phyloP scores from a whole-genome alignment of 208 protist species.

The Trypanosoma caninum region DNA sequence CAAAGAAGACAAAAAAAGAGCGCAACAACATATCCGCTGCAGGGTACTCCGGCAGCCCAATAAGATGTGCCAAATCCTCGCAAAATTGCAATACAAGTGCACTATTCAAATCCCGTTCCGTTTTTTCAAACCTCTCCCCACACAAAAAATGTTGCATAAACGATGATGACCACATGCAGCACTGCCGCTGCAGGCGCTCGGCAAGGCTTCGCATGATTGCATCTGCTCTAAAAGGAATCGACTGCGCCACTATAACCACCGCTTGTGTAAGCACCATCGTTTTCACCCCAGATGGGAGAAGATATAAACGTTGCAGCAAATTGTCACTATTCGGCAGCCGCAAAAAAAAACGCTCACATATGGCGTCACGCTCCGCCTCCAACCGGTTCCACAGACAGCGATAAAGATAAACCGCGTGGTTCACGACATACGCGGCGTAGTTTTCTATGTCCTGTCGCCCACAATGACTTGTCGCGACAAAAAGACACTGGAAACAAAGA shows the following conservation, averaged over 20 bases:
- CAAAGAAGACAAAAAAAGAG: slow-evolving; percentile 35
- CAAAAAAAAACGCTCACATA: slow-evolving; percentile 45
- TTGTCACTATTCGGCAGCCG: slow-evolving; percentile 39
- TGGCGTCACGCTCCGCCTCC: slow-evolving; percentile 34
- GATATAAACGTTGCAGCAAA: slow-evolving; percentile 36
- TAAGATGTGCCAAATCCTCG: slow-evolving; percentile 71
- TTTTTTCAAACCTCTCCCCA: slow-evolving; percentile 23
- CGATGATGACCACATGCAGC: slow-evolving; percentile 35
- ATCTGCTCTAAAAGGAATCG: slow-evolving; percentile 29
- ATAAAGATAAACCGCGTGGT: slow-evolving; percentile 54
- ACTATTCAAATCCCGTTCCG: slow-evolving; percentile 36
- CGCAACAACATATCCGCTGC: slow-evolving; percentile 71
- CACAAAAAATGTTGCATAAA: slow-evolving; percentile 48
- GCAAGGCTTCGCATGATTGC: slow-evolving; percentile 12
- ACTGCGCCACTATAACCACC: slow-evolving; percentile 75
- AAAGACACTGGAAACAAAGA: slow-evolving; percentile 57
- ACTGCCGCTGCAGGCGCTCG: slow-evolving; percentile 59
- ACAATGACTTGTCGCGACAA: slow-evolving; percentile 32
- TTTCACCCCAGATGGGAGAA: slow-evolving; percentile 29
- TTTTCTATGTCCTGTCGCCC: slow-evolving; percentile 29
- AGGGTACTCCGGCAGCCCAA: slow-evolving; percentile 71
- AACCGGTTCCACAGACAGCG: slow-evolving; percentile 69
- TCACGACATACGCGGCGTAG: slow-evolving; percentile 59
- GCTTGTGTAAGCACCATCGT: slow-evolving; percentile 61
- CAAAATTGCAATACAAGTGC: slow-evolving; percentile 38